phyloP scores from a whole-genome alignment of 495 filamentous ascomycete genomes.

The Xylaria sp. region DNA sequence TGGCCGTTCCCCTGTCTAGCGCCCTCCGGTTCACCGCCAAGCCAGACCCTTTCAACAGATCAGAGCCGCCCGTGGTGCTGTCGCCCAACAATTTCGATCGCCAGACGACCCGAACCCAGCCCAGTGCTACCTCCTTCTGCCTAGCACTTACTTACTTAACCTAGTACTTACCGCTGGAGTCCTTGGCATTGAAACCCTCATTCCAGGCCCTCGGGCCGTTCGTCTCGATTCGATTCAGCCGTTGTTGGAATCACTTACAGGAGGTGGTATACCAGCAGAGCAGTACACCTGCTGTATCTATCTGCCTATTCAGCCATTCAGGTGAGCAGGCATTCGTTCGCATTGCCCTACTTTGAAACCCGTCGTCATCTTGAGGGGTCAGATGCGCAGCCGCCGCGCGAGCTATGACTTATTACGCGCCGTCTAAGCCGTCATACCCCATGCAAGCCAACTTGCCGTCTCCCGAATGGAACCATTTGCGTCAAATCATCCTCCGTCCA shows the following conservation, averaged over 20 bases:
- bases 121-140: background rate
- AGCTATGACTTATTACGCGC: conserved; percentile 13
- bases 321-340: conserved; percentile 28
- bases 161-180: background rate
- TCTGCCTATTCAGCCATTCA: background rate
- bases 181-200: conserved; percentile 26
- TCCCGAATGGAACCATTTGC: conserved; percentile 6
- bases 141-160: conserved; percentile 3
- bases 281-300: background rate
- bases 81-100: conserved; percentile 8
- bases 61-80: background rate
- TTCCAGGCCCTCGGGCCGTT: conserved; percentile 16
- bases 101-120: conserved; percentile 12
- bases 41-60: conserved; percentile 9
- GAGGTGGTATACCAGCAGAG: too few species aligned
- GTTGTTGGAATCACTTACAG: too few species aligned
- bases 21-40: conserved; percentile 16
- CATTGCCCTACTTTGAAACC: conserved; percentile 10
- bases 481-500: conserved; percentile 19
- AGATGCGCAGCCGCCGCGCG: conserved; percentile 4
- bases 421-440: conserved; percentile 19
- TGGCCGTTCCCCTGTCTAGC: conserved; percentile 21
- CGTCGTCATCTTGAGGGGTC: conserved; percentile 17
- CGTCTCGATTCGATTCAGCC: background rate
- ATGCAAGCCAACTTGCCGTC: conserved; percentile 19